Percentiles rank a stretch among this genome's conserved stretches.
Conservation (phyloP, 2,329 filamentous ascomycete genomes). For the Grosmannia penicillata region DNA sequence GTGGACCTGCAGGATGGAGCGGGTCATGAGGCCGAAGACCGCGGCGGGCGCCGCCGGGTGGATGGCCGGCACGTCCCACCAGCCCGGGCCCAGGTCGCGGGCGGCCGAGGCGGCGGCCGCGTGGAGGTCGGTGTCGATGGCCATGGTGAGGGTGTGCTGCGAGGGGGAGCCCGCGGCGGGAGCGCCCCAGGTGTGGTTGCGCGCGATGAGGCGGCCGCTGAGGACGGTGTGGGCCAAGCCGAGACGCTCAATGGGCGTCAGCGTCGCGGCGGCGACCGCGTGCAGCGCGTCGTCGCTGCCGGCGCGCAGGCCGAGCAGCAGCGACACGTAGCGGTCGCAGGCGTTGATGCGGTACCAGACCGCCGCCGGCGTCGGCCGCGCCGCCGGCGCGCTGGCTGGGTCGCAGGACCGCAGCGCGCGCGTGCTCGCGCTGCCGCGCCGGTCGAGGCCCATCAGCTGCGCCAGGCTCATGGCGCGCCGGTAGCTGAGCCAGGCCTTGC, state of each 20-base stretch:
- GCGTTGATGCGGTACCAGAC: conserved; percentile 36
- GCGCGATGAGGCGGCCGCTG: conserved; percentile 29
- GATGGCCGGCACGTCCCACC: conserved; percentile 29
- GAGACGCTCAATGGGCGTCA: conserved; percentile 25
- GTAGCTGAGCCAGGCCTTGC: conserved; percentile 36
- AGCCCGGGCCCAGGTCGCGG: conserved; percentile 25
- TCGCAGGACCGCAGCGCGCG: conserved; percentile 23
- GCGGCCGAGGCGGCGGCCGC: conserved; percentile 17
- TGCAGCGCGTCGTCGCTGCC: conserved; percentile 20
- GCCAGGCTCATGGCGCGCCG: conserved; percentile 34
- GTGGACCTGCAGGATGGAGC: conserved; percentile 31
- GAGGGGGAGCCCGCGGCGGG: conserved; percentile 19
- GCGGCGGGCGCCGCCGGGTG: conserved; percentile 11
- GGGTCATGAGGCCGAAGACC: conserved; percentile 17
- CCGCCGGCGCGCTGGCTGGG: conserved; percentile 13
- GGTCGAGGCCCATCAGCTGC: conserved; percentile 34
- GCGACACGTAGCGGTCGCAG: conserved; percentile 33
- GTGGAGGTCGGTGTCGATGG: conserved; percentile 32
- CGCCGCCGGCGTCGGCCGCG: conserved; percentile 15
- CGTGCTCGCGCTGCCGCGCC: conserved; percentile 17
- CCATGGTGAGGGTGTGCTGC: conserved; percentile 24
- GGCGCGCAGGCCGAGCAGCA: conserved; percentile 34
- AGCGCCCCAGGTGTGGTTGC: conserved; percentile 28
- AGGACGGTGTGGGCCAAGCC: conserved; percentile 28
- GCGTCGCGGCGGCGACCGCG: conserved; percentile 10